Evolutionary conservation across 1,284 basidiomycete species (phyloP), one percentile per base, ranked within the genome.

Genomic region (Naganishia sp.): DNA sequence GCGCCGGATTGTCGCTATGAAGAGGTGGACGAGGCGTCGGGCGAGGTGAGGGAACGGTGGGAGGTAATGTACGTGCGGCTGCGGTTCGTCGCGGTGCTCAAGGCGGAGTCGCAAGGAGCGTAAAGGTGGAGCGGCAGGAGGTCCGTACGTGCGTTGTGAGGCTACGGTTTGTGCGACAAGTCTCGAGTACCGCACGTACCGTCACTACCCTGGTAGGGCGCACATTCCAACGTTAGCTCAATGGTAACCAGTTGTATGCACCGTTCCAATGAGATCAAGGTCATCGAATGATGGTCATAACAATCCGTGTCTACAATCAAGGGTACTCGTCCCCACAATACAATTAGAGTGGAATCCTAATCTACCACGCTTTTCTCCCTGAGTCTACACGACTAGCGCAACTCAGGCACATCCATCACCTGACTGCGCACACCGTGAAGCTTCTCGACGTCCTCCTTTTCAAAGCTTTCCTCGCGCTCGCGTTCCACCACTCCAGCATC

Each of bases 11-110:
- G 41, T 54, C 32, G 46, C 58, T 67, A 55, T 56, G 52, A 35
- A 21, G 35, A 67, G n/a, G 35, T 46, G 52, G 58, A 50, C 35
- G 32, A 51, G 47, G 53, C 60, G 47, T 41, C 57, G 35, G 70
- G 79, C 71, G 85, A 87, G 72, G 77, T 74, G 21, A 78, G 78
- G 51, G 87, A 86, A 9, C 83, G 83, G 2, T 90, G 88, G 88
- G 80, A 84, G 50, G 78, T 89, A 76, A 86, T 90, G 83, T 90
- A 90, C 73, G 85, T 86, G 55, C 79, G 90, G 52, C 74, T 92
- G 69, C 82, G 89, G 50, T 87, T 90, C 47, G 71, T 71, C 9
- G 81, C 80, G 41, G 68, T 62, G 43, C 45, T 56, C 1, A 46
- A 51, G 41, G 52, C n/a, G 39, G 21, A 42, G 3, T 23, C 4